Evolutionary conservation across 345 rosid genomes (phyloP), one percentile per base, ranked within the genome.

Genomic region (Noccaea caerulescens): DNA sequence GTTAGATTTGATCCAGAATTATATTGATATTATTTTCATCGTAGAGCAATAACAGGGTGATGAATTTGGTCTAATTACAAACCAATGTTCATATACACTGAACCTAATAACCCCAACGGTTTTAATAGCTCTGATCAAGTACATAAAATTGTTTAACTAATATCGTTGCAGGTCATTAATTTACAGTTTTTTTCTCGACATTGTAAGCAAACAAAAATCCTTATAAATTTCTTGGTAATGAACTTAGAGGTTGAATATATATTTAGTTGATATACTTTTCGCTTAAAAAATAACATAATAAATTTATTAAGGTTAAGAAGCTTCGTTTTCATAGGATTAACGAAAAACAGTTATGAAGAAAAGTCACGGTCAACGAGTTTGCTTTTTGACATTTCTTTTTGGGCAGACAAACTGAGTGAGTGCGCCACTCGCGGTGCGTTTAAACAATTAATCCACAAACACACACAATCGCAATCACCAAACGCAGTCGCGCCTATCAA

Each of bases 281-380:
- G 25, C 25, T 33, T 56, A 42, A 39, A 42, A 4, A 10, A 41
- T 41, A 41, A 34, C 5, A 14, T 1, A 7, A n/a, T 32, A 32
- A 32, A n/a, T 10, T 38, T 7, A 38, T 3, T 58, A 20, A 33
- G 9, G 16, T 47, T 55, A 16, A 38, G 20, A 69, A 30, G 67
- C 8, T 30, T 58, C 51, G 18, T 14, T 49, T 30, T 70, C 59
- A 38, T 27, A 7, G 42, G 16, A 47, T 10, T 12, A 23, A 23
- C 49, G 49, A 10, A 4, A 4, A 30, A 43, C 60, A 41, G 44
- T 53, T 10, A 8, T 8, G 12, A 41, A n/a, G 58, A 64, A 64
- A 64, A 64, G 46, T 52, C 60, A 42, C 0, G 25, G 68, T 71
- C 75, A 71, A 61, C 45, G 61, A 16, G 8, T 58, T 42, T 41